Base-by-base conservation (phyloP, 805 yeast species). In the Jamesozyma lodderae region DNA sequence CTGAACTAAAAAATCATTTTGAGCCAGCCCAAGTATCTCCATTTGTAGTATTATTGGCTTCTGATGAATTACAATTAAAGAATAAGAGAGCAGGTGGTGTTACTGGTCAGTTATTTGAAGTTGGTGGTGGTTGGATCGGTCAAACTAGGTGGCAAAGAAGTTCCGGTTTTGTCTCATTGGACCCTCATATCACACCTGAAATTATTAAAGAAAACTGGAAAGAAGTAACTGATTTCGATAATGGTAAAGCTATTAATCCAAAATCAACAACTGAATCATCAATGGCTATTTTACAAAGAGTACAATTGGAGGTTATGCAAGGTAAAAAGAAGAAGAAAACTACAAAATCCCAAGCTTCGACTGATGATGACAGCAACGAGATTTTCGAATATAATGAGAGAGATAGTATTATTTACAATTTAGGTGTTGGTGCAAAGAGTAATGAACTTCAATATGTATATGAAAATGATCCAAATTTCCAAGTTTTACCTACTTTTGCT, bases 61-160 rank as follows among this genome's bases (percentile, higher is more conserved):
- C 87, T 41, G 88, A 83, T 35, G 72, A 73, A 52, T 72, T 80
- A 18, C 79, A 81, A 44, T 31, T 38, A 18, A 30, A 25, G 16
- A 32, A 33, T 19, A 50, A 47, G 8, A 42, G 39, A 16, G 67
- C 69, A 23, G 41, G 41, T 13, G 69, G 71, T 31, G 74, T 75
- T 23, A 75, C 79, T 33, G 97, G 96, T 41, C 81, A 81, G 60
- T 64, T 82, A 44, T 90, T 79, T 60, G 98, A 90, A 69, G 81
- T 79, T 49, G 98, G 97, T 49, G 95, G 92, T 42, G 97, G 96
- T 31, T 90, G 96, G 96, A 70, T 84, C 51, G 96, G 95, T 53
- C 76, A 77, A 62, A 88, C 96, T 29, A 76, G 96, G 68, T 88
- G 92, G 90, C 94, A 90, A 67, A 77, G 96, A 60, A 80, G 94